phyloP scores from a whole-genome alignment of 768 basidiomycete genomes.

The Lactarius sanguifluus region DNA sequence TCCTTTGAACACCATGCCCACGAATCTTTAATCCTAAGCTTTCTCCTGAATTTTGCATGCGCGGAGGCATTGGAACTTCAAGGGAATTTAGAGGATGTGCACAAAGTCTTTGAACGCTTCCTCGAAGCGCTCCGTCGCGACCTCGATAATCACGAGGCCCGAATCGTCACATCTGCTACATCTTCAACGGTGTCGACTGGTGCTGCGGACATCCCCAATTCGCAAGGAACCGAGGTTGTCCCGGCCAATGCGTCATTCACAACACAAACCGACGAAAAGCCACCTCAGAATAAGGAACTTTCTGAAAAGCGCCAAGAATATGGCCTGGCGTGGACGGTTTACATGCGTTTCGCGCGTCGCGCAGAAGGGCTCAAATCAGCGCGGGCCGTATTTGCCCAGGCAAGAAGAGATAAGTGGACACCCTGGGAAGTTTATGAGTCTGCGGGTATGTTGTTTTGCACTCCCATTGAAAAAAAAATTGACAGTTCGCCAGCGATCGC shows the following conservation, averaged over 20 bases:
- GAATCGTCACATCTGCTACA: conserved; percentile 40
- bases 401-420: conserved; percentile 70
- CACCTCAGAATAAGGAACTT: conserved; percentile 54
- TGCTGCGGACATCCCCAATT: neutral
- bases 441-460: conserved; percentile 56
- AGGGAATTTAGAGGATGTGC: conserved; percentile 67
- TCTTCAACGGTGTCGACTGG: conserved; percentile 38
- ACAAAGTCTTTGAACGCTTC: conserved; percentile 70
- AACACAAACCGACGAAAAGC: conserved; percentile 53
- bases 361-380: conserved; percentile 85
- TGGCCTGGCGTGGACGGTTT: conserved; percentile 81
- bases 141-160: conserved; percentile 59
- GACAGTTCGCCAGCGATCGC: conserved; percentile 64
- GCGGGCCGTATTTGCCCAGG: conserved; percentile 75
- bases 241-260: conserved; percentile 37
- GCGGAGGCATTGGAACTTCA: conserved; percentile 68
- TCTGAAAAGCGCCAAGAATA: conserved; percentile 65
- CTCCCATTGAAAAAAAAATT: conserved; percentile 11
- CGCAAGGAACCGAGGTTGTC: conserved; percentile 18
- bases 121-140: conserved; percentile 61
- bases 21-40: conserved; percentile 47
- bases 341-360: conserved; percentile 89
- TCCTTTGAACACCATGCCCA: conserved; percentile 25
- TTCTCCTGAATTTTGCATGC: conserved; percentile 87
- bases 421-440: conserved; percentile 96